Conservation (phyloP, 352 stramenopile genomes). For the Pythium dissimile region DNA sequence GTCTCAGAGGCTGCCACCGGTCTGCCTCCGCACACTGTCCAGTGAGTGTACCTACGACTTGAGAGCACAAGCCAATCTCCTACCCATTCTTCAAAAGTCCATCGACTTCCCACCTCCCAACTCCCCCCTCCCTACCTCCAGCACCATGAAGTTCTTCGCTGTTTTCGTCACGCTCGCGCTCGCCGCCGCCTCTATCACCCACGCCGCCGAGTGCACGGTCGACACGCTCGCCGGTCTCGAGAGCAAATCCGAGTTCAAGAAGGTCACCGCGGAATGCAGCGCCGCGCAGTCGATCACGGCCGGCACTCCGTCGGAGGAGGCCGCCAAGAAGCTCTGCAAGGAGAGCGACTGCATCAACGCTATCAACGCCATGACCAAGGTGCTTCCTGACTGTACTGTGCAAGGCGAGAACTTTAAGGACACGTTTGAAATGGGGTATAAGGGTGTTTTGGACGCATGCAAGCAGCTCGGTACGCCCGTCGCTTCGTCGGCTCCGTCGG, state of each 20-base stretch:
- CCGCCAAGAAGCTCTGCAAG: not conserved
- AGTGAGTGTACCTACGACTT: too few species aligned
- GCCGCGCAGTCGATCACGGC: not conserved
- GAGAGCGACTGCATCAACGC: not conserved
- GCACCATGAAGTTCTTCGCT: not conserved
- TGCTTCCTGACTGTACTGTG: not conserved
- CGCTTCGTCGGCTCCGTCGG: too few species aligned
- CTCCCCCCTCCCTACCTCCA: too few species aligned
- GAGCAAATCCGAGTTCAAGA: not conserved
- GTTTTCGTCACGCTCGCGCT: not conserved
- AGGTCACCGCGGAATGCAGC: not conserved
- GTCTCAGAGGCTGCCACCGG: not conserved
- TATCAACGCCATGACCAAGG: not conserved
- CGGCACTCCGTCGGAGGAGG: not conserved
- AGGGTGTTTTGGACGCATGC: not conserved
- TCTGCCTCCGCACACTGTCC: not conserved
- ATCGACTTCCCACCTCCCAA: not conserved
- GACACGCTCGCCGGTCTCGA: not conserved
- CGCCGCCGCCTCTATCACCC: not conserved
- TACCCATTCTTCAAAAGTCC: not conserved
- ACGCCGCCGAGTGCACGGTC: not conserved
- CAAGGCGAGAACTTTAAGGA: not conserved
- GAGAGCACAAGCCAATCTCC: not conserved
- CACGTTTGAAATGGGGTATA: not conserved
- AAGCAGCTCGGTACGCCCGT: not conserved